Conservation (phyloP, 139 green algal species). For the Closterium sp. region DNA sequence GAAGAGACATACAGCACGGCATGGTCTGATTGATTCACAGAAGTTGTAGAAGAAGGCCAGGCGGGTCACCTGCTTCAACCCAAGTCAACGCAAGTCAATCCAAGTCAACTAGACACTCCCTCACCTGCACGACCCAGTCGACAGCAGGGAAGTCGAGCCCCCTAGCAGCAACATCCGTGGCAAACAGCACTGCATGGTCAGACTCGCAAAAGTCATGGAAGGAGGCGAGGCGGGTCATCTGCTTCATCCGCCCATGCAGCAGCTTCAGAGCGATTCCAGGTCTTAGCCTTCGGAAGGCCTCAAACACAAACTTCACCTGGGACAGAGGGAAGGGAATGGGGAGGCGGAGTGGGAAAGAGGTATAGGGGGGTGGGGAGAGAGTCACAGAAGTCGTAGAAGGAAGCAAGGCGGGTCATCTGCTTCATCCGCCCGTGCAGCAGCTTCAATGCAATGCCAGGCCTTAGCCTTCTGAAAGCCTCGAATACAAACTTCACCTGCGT, state of each 20-base stretch:
- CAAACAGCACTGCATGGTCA: slow-evolving; percentile 78
- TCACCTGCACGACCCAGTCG: slow-evolving; percentile 83
- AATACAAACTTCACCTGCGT: slow-evolving; percentile 82
- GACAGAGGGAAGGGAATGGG: too few relatives aligned
- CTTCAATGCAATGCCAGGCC: slow-evolving; percentile 82
- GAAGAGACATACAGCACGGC: too few relatives aligned
- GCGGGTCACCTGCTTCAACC: too few relatives aligned
- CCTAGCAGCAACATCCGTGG: slow-evolving; percentile 86
- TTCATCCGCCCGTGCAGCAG: slow-evolving; percentile 93
- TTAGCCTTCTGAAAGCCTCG: slow-evolving; percentile 86
- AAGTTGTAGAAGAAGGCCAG: too few relatives aligned
- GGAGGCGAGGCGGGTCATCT: slow-evolving; percentile 73
- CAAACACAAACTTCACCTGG: background rate
- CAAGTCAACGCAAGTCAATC: background rate
- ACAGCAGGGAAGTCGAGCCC: slow-evolving; percentile 89
- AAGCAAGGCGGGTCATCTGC: slow-evolving; percentile 85
- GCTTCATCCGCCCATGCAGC: slow-evolving; percentile 95
- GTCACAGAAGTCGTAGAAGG: too few relatives aligned
- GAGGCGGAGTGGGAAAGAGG: too few relatives aligned
- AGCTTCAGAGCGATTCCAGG: slow-evolving; percentile 82
- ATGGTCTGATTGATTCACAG: too few relatives aligned
- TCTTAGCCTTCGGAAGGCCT: slow-evolving; percentile 57
- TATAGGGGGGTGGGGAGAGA: too few relatives aligned
- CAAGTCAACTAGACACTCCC: background rate
- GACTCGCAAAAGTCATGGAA: slow-evolving; percentile 56